Base-by-base conservation (phyloP, 768 basidiomycete species). In the Tubosaeta brunneosetosa region DNA sequence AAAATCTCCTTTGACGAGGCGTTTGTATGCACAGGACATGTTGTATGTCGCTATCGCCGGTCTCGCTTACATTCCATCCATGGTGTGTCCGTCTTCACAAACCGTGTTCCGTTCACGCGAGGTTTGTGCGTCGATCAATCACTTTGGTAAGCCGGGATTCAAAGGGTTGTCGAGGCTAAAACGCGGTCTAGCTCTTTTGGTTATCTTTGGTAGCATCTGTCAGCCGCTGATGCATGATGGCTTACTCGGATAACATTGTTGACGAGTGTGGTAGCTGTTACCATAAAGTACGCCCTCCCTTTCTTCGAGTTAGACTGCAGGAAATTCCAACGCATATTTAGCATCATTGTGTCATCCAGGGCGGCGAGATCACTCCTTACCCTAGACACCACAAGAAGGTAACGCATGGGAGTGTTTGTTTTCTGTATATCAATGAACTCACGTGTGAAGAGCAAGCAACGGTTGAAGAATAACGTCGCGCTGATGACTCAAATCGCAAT, bases 1-100 rank as follows among this genome's bases (percentile, higher is more conserved):
- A 0, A 41, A 17, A 7, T 62, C 56, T 3, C 53, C 59, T 6
- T 46, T 67, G 42, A 51, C 26, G 41, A 65, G 26, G 9, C 53
- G 50, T n/a, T 33, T 67, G 14, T 33, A 34, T 19, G 8, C 37
- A 4, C 67, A 67, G 33, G 65, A 59, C 16, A 47, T 58, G 4
- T 8, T 53, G 3, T 59, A 65, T 44, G 54, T 57, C 37, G 52
- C 43, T 13, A 26, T 59, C 4, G 55, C 54, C 3, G 52, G 53
- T 3, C 12, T 61, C 10, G 41, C 46, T 2, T 65, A 61, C 26
- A 43, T 69, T 22, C 56, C 52, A 0, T 32, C 53, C 2, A 12
- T 17, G 59, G 61, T 63, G 1, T 4, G 49, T 16, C 7, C 22
- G 3, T 31, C 19, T 14, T 27, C n/a, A 1, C 19, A 29, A n/a